Conservation (phyloP, 257 asterid species). For the Rhazya stricta region DNA sequence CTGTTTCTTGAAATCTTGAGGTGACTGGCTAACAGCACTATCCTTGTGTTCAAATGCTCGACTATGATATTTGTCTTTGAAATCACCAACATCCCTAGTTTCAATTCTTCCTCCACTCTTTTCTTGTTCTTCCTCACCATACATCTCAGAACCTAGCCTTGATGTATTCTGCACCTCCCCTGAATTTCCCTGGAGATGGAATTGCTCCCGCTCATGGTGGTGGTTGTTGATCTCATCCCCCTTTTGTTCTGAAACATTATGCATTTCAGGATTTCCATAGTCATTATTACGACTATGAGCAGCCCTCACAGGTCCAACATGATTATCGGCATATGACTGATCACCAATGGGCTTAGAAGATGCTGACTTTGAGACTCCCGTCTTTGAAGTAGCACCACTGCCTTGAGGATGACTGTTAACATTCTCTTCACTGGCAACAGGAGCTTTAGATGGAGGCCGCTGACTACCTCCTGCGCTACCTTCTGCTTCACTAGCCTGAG, state of each 20-base stretch:
- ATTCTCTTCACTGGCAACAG: conserved; percentile 44
- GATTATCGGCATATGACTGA: conserved; percentile 26
- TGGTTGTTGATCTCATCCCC: conserved; percentile 35
- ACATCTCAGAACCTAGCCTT: conserved; percentile 30
- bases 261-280: conserved; percentile 21
- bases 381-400: conserved; percentile 39
- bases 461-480: conserved; percentile 64
- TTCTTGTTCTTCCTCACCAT: conserved; percentile 31
- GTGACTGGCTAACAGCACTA: conserved; percentile 40
- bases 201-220: conserved; percentile 32
- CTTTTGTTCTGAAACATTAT: conserved; percentile 17
- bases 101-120: conserved; percentile 40
- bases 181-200: conserved; percentile 30
- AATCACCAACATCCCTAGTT: conserved; percentile 38
- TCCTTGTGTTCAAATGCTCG: conserved; percentile 36
- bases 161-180: conserved; percentile 29
- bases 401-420: conserved; percentile 34
- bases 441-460: conserved; percentile 46
- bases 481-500: conserved; percentile 76
- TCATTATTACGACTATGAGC: conserved; percentile 28
- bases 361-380: conserved; percentile 42
- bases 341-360: conserved; percentile 34
- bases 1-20: conserved; percentile 41
- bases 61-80: conserved; percentile 42
- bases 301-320: conserved; percentile 22